phyloP scores from a whole-genome alignment of 2,329 filamentous ascomycete genomes.

The Botrytis pseudocinerea region DNA sequence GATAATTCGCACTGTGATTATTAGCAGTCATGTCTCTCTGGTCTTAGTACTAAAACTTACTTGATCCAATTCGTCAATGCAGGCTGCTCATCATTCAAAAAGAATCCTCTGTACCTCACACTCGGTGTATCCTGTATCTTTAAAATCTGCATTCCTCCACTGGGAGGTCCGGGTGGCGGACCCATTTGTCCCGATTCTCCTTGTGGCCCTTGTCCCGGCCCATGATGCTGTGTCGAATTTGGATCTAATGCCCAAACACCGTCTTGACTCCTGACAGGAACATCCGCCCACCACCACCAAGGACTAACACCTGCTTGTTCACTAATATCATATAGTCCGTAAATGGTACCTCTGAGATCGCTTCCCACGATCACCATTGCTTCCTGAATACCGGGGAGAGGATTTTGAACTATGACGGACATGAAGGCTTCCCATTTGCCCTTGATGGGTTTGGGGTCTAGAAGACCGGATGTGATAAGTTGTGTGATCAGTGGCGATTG shows the following conservation, averaged over 20 bases:
- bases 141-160: slow-evolving; percentile 37
- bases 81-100: slow-evolving; percentile 62
- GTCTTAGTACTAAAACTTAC: slow-evolving; percentile 26
- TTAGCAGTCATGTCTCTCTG: neutral
- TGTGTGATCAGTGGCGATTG: slow-evolving; percentile 62
- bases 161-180: neutral
- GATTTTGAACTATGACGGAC: slow-evolving; percentile 58
- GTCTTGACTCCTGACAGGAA: slow-evolving; percentile 47
- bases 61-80: slow-evolving; percentile 63
- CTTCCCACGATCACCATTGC: slow-evolving; percentile 69
- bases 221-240: neutral
- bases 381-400: slow-evolving; percentile 54
- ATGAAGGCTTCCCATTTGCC: slow-evolving; percentile 71
- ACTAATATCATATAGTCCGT: slow-evolving; percentile 68
- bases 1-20: slow-evolving; percentile 47
- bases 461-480: slow-evolving; percentile 54
- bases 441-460: slow-evolving; percentile 58
- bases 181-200: neutral
- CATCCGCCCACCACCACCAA: slow-evolving; percentile 60
- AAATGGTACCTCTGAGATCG: slow-evolving; percentile 67
- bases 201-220: neutral
- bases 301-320: slow-evolving; percentile 74
- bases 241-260: slow-evolving; percentile 48
- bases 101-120: slow-evolving; percentile 59
- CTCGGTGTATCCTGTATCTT: slow-evolving; percentile 53